These are phyloP conservation scores for Tulasnella sp. DNA, from an alignment of 768 basidiomycete genomes.

Conservation along the genomic window DNA sequence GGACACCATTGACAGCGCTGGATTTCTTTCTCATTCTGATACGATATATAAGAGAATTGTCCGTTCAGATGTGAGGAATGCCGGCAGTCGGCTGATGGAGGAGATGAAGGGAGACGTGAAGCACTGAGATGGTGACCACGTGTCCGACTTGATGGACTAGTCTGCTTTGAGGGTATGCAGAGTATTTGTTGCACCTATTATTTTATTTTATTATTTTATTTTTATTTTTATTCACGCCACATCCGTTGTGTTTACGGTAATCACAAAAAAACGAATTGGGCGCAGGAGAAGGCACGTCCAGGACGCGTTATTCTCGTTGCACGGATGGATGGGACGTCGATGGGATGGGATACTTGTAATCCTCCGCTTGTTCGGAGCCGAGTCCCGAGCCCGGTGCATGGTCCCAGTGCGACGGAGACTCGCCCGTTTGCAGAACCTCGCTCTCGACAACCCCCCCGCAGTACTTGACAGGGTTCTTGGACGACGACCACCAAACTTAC, in stretches of 20 bases:
- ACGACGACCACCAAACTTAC: too few relatives aligned
- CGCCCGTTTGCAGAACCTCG: not conserved
- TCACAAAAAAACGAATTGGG: too few relatives aligned
- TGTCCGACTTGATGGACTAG: not conserved
- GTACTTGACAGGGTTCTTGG: too few relatives aligned
- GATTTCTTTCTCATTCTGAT: too few relatives aligned
- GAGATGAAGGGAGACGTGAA: not conserved
- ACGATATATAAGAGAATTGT: not conserved
- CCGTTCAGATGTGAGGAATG: not conserved
- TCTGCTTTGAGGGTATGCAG: not conserved
- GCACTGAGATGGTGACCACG: not conserved
- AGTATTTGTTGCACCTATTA: not conserved
- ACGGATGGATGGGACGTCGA: not conserved
- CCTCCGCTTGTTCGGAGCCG: not conserved
- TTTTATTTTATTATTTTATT: not conserved
- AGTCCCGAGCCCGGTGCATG: not conserved
- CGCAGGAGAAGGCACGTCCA: too few relatives aligned
- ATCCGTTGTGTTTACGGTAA: too few relatives aligned
- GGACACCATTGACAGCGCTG: too few relatives aligned
- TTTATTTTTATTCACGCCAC: too few relatives aligned
- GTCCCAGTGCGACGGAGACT: not conserved
- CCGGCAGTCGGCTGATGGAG: not conserved
- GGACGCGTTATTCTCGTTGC: not conserved
- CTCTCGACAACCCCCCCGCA: not conserved
- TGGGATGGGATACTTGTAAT: too few relatives aligned